Evolutionary conservation across 2,329 filamentous ascomycete species (phyloP).

Genomic region (Macrophomina tecta): DNA sequence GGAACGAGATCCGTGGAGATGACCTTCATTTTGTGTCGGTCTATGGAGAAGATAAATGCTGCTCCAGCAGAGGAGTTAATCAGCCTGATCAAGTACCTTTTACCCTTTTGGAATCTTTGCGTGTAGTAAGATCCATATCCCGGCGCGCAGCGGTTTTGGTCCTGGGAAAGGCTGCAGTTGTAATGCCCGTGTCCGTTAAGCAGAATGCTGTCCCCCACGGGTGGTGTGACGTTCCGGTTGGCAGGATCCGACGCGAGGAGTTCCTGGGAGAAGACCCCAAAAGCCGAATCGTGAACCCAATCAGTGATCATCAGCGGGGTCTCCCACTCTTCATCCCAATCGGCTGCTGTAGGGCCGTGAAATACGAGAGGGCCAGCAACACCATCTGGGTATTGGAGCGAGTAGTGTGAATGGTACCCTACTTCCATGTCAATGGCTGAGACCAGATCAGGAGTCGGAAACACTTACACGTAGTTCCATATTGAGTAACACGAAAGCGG

Average conservation of each 20-base stretch:
- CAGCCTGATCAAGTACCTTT: conserved; percentile 52
- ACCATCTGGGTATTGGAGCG: conserved; percentile 51
- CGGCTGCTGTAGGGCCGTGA: conserved; percentile 51
- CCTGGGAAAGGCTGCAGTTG: background rate
- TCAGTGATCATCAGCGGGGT: conserved; percentile 63
- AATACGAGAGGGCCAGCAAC: conserved; percentile 48
- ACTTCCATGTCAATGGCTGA: background rate
- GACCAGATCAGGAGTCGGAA: background rate
- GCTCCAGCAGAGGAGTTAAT: conserved; percentile 49
- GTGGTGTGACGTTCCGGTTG: background rate
- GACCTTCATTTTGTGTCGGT: conserved; percentile 46
- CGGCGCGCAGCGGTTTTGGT: conserved; percentile 13
- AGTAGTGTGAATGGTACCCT: conserved; percentile 51
- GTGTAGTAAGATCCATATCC: conserved; percentile 18
- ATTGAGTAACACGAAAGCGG: conserved; percentile 38
- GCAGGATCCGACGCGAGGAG: background rate
- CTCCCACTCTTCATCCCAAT: conserved; percentile 67
- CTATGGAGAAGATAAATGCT: conserved; percentile 47
- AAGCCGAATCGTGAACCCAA: conserved; percentile 58
- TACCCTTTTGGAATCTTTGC: conserved; percentile 37
- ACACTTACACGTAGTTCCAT: conserved; percentile 41
- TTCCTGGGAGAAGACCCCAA: conserved; percentile 24
- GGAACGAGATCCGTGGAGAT: conserved; percentile 45
- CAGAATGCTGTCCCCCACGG: conserved; percentile 20
- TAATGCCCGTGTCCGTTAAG: conserved; percentile 24